Evolutionary conservation across 2,329 filamentous ascomycete genomes (phyloP), one percentile per base, ranked within the genome.

Genomic region (Hypoxylon sp.): DNA sequence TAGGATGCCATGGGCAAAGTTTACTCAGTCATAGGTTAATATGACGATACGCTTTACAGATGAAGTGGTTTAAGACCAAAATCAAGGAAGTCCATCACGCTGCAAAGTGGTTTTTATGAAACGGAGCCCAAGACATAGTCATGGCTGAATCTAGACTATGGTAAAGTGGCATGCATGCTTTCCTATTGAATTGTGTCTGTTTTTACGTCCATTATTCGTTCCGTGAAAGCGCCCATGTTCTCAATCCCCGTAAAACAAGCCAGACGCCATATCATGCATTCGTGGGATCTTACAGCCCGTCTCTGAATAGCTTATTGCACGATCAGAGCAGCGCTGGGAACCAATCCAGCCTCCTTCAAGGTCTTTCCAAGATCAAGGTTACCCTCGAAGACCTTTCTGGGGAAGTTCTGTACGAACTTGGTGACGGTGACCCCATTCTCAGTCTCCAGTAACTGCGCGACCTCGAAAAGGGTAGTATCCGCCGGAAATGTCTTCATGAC

Each of bases 381-480:
- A 19, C 84, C 90, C 79, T 83, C 82, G 70, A 91, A 98, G 0
- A 89, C 88, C 84, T 98, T 97, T 76, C 88, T 89, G 0, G 96
- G 96, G 75, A 97, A 98, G 19, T 90, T 98, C 74, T 91, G 92
- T 1, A 91, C 89, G 78, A 99, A 98, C 73, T 89, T 93, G 23
- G 84, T 87, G 13, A 97, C 91, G 2, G 88, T 81, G 4, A 87
- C 79, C 0, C 92, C 93, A 53, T 87, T 89, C 77, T 98, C 93
- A 53, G 87, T 80, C 77, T 89, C 83, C 23, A 99, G 78, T 63
- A 90, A 87, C 73, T 94, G 89, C 0, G 93, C 94, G 55, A 99
- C 90, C 81, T 99, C 95, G 74, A 97, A 97, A 10, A 99, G 82
- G 0, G 96, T 98, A 2, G 94, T 97, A 64, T 97, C 93, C 5